Base-by-base conservation (phyloP, 164 flowering plant genomes). In the Tetrastigma voinierianum region DNA sequence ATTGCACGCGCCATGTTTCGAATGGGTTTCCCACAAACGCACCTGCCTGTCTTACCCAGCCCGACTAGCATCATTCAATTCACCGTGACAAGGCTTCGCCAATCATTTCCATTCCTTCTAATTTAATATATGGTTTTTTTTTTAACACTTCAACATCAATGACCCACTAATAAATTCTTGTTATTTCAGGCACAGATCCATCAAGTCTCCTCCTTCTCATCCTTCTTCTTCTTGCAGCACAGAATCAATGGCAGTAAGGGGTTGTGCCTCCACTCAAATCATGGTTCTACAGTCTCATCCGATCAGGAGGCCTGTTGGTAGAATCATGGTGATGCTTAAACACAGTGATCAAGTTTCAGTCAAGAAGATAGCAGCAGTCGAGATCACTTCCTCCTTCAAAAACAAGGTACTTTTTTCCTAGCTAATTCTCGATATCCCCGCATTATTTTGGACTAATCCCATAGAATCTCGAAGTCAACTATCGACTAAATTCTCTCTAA, bases 331-430 rank as follows among this genome's bases (percentile, higher is more conserved):
- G 62, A 61, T 78, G 78, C 68, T 68, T 47, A 57, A 68, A 21
- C 64, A 72, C 5, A 68, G 40, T 4, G 6, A 55, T 59, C 73
- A 62, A 16, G 13, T 58, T 63, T 51, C 80, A 20, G 69, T 66
- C 66, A 76, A 49, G 70, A 74, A 49, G 40, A 18, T 70, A 59
- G 9, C 47, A 55, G 7, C 55, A 40, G 67, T 78, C 49, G 81
- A 70, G 78, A 78, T 82, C 81, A 84, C 64, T 72, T 81, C 80
- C 12, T 81, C 78, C 66, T 40, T 51, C 51, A 69, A 54, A 51
- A 75, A 80, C 74, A 77, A 81, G 86, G 87, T 82, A 45, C 49
- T 6, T 48, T 56, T 5, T 10, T 10, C 32, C 12, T 48, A 19
- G n/a, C 10, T 16, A 10, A 10, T 17, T n/a, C n/a, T n/a, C n/a